Conservation (phyloP, 2,329 filamentous ascomycete genomes). For the Colletotrichum viniferum region DNA sequence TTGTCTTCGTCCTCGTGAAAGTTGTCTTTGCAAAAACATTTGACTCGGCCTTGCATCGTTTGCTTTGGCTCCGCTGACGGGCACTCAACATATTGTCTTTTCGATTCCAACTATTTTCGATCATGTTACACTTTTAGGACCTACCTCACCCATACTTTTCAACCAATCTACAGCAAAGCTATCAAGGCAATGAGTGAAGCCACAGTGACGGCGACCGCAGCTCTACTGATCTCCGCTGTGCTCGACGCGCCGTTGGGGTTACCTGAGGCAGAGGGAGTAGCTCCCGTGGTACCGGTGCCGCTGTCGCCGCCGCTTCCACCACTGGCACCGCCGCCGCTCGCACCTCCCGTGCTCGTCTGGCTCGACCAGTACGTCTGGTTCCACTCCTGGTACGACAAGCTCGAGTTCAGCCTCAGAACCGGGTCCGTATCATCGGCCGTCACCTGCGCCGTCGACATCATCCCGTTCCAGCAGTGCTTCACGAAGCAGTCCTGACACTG, state of each 20-base stretch:
- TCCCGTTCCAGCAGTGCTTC: conserved; percentile 30
- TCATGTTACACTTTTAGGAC: background rate
- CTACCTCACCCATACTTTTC: background rate
- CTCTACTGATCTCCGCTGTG: background rate
- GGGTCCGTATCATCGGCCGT: conserved; percentile 23
- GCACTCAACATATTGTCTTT: background rate
- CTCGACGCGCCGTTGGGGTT: background rate
- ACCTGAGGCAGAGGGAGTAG: background rate
- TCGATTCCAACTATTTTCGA: background rate
- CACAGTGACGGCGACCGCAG: background rate
- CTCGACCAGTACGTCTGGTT: conserved; percentile 21
- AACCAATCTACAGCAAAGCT: background rate
- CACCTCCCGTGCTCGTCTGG: background rate
- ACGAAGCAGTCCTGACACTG: conserved; percentile 30
- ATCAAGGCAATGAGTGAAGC: background rate
- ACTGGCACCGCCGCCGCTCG: background rate
- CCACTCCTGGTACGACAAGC: conserved; percentile 27
- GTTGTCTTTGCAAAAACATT: background rate
- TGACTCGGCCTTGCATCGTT: background rate
- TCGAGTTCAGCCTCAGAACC: conserved; percentile 23
- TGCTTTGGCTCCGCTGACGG: background rate
- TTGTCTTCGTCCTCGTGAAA: background rate
- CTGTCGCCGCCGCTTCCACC: background rate
- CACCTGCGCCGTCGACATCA: conserved; percentile 8
- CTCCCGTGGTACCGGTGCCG: background rate